phyloP scores from a whole-genome alignment of 2,329 filamentous ascomycete species.

The Aureobasidium sp. region DNA sequence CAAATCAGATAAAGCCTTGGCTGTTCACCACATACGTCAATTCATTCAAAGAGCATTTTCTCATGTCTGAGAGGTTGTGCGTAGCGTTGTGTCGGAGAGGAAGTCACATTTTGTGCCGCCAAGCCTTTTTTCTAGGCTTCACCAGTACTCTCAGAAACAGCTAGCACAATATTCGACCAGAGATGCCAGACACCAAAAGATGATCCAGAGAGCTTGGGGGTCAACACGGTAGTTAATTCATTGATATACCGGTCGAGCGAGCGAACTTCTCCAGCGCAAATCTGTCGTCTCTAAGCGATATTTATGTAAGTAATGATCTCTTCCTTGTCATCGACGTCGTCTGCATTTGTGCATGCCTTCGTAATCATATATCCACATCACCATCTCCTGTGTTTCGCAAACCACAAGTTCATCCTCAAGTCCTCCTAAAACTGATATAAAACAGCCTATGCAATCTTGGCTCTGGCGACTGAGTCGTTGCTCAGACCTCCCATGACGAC shows the following conservation, averaged over 20 bases:
- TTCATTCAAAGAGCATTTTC: background rate
- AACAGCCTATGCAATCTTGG: background rate
- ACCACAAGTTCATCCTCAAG: background rate
- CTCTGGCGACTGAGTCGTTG: background rate
- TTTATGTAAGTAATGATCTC: background rate
- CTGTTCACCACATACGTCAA: background rate
- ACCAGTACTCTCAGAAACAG: background rate
- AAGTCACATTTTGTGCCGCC: background rate
- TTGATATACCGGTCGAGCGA: background rate
- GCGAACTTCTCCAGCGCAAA: background rate
- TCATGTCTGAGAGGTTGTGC: background rate
- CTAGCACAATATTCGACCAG: background rate
- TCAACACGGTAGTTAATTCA: background rate
- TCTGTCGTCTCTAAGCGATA: background rate
- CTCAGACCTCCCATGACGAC: background rate
- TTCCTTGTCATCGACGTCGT: background rate
- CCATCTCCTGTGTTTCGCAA: background rate
- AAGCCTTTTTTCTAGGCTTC: background rate
- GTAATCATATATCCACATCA: background rate
- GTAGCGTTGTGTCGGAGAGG: background rate
- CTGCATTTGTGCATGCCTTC: background rate
- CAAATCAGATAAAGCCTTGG: background rate
- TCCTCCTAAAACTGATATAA: background rate
- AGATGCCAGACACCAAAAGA: background rate
- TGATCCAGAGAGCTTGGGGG: background rate